Percentiles rank a stretch among this genome's conserved stretches.
These are phyloP conservation scores for Spizellomyces sp. DNA, from an alignment of 192 early-diverging fungal species.

Conservation along the genomic window DNA sequence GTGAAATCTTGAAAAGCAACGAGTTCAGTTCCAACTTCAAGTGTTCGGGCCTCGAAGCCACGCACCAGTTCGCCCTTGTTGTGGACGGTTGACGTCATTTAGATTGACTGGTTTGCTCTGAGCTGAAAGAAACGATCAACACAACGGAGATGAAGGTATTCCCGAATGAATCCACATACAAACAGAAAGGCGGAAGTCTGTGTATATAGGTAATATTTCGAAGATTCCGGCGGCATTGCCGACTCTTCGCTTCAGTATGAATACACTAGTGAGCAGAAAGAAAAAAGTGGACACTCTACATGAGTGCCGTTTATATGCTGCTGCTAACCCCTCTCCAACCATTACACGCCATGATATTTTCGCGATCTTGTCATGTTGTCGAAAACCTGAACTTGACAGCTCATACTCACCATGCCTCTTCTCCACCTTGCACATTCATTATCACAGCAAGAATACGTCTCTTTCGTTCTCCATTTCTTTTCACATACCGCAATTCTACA, in stretches of 20 bases:
- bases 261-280: slow-evolving; percentile 4
- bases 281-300: background rate
- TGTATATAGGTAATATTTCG: slow-evolving; percentile 26
- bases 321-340: background rate
- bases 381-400: background rate
- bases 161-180: slow-evolving; percentile 11
- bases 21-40: no score
- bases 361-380: background rate
- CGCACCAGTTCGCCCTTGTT: slow-evolving; percentile 17
- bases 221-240: slow-evolving; percentile 8
- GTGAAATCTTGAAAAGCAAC: slow-evolving; percentile 22
- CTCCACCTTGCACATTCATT: slow-evolving; percentile 26
- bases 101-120: slow-evolving; percentile 30
- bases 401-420: slow-evolving; percentile 31
- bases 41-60: background rate
- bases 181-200: slow-evolving; percentile 29
- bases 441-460: slow-evolving; percentile 24
- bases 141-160: background rate
- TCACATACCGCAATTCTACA: slow-evolving; percentile 27
- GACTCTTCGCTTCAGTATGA: slow-evolving; percentile 21
- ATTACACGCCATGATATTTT: background rate
- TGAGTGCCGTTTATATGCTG: background rate
- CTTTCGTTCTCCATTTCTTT: slow-evolving; percentile 20
- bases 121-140: slow-evolving; percentile 11
- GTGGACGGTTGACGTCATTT: slow-evolving; percentile 7